Conservation (phyloP, 202 grass and related monocot species). For the Zizania palustris region DNA sequence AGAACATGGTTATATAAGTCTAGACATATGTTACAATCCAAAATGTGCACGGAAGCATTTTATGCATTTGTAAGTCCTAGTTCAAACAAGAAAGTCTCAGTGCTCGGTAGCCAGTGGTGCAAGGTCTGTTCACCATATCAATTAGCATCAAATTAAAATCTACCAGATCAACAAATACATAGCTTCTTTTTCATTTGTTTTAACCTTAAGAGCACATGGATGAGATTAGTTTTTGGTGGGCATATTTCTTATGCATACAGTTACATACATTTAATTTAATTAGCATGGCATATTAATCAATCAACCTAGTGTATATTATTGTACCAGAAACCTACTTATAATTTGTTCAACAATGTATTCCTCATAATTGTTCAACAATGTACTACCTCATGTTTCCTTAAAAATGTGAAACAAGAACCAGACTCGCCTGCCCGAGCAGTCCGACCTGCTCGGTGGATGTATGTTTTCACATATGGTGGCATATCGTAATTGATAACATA, state of each 20-base stretch:
- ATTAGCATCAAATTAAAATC: background rate
- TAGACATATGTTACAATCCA: slow-evolving; percentile 19
- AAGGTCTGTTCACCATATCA: background rate
- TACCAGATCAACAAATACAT: slow-evolving; percentile 1
- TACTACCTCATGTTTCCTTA: slow-evolving; percentile 85
- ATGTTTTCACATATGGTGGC: slow-evolving; percentile 88
- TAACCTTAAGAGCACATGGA: background rate
- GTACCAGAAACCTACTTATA: background rate
- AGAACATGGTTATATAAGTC: slow-evolving; percentile 19
- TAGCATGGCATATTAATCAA: slow-evolving; percentile 28
- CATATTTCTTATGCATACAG: slow-evolving; percentile 3
- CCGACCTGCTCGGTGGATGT: slow-evolving; percentile 86
- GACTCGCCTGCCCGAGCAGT: slow-evolving; percentile 83
- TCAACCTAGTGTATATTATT: slow-evolving; percentile 1
- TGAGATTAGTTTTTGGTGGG: slow-evolving; percentile 20
- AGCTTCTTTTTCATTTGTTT: slow-evolving; percentile 1
- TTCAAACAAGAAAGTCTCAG: background rate
- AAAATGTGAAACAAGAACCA: slow-evolving; percentile 91
- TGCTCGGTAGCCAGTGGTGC: background rate
- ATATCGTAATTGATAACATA: slow-evolving; percentile 95
- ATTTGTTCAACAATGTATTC: background rate
- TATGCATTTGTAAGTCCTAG: slow-evolving; percentile 2
- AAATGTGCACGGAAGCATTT: slow-evolving; percentile 17
- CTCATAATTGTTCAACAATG: background rate
- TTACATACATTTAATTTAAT: background rate